Evolutionary conservation across 148 eudicot genomes (phyloP), one percentile per base, ranked within the genome.

Genomic region (Vaccinium macrocarpon): DNA sequence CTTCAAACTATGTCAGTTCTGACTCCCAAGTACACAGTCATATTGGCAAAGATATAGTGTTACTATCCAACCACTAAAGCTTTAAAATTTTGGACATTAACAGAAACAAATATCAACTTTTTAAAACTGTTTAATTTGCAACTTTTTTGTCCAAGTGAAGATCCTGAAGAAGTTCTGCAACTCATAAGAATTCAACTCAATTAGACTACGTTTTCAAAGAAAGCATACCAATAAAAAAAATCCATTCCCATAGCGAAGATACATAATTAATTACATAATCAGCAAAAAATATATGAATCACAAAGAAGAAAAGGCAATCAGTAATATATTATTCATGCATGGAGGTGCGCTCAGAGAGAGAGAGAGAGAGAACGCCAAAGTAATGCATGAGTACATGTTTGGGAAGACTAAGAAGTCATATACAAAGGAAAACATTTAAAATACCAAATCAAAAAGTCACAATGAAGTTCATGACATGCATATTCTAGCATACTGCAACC

Each of bases 1-100:
- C 93, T 91, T 80, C 83, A 82, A 75, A 77, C 59, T 53, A 82
- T 61, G 56, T 80, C 81, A 82, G 68, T 85, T 66, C 38, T 27
- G 15, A 66, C 35, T 12, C n/a, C 55, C 62, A 84, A 83, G 71
- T 61, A 48, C 48, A 70, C 27, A 70, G 51, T 38, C 38, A 56
- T 15, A 66, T n/a, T 50, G 38, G 48, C 49, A 66, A 61, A 70
- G 50, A 38, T 42, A 84, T 23, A 27, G 38, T 70, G 62, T 48
- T 68, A 38, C n/a, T 27, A 66, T 72, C 76, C 0, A 55, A 25
- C 73, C 76, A 55, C 64, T 35, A 73, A 74, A 74, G 61, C n/a
- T 50, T 27, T 61, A 72, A 9, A 25, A 76, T 5, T n/a, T 16
- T 56, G 62, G 14, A 77, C 7, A 42, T 50, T 32, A 49, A 25